Evolutionary conservation across 139 green algal species (phyloP).

Genomic region (Microglena sp.): DNA sequence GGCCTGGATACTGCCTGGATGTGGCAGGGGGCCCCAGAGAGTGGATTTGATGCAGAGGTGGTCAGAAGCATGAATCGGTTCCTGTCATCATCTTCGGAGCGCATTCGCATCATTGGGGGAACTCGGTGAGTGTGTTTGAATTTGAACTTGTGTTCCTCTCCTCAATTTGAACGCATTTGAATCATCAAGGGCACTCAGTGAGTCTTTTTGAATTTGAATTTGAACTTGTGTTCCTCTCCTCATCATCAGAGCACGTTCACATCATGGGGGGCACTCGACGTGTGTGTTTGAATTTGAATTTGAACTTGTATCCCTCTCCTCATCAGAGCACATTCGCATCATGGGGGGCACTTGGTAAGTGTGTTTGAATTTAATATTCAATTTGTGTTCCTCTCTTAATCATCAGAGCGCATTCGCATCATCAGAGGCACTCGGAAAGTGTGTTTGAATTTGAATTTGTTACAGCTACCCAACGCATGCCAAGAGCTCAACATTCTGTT

Average conservation of each 20-base stretch:
- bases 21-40: constrained; percentile 52
- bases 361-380: not conserved
- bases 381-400: constrained; percentile 43
- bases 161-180: not conserved
- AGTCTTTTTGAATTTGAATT: not conserved
- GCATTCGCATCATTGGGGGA: constrained; percentile 68
- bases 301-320: constrained; percentile 9
- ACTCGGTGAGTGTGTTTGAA: constrained; percentile 37
- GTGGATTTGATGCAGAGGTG: constrained; percentile 23
- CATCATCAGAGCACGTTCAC: not conserved
- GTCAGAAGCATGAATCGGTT: constrained; percentile 59
- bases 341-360: constrained; percentile 66
- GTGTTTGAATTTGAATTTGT: not conserved
- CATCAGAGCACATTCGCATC: constrained; percentile 39
- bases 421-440: constrained; percentile 63
- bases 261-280: not conserved
- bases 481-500: no score
- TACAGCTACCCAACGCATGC: no score
- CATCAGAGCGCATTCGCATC: constrained; percentile 39
- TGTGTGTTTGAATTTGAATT: not conserved
- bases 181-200: not conserved
- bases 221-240: not conserved
- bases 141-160: not conserved
- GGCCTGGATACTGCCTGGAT: constrained; percentile 57
- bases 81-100: constrained; percentile 26